phyloP scores from a whole-genome alignment of 148 eudicot species.

The Arctostaphylos glauca region DNA sequence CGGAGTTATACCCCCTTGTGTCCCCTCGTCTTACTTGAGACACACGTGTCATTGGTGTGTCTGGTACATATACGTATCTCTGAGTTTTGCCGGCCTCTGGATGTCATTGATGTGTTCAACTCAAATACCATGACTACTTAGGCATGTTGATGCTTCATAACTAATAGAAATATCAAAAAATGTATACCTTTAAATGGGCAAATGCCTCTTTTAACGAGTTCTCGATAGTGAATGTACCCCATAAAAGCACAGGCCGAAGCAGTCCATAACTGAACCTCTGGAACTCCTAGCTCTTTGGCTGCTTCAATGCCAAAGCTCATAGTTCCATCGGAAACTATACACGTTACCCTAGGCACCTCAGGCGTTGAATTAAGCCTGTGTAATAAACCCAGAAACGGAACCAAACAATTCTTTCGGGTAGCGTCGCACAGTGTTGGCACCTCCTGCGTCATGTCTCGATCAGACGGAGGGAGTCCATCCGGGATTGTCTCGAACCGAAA shows the following conservation, averaged over 20 bases:
- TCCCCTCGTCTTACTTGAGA: background rate
- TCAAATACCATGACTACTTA: background rate
- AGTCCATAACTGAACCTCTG: conserved; percentile 6
- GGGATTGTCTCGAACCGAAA: conserved; percentile 8
- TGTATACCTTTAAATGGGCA: background rate
- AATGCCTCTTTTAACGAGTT: background rate
- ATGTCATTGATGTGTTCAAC: too few relatives aligned
- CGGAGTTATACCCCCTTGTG: too few relatives aligned
- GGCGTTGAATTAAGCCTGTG: background rate
- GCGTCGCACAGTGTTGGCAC: background rate
- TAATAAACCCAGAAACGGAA: background rate
- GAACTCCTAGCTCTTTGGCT: background rate
- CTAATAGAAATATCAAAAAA: background rate
- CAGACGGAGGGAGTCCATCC: background rate
- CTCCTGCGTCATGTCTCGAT: background rate
- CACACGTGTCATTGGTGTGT: background rate
- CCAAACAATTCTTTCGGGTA: background rate
- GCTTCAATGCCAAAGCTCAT: conserved; percentile 4
- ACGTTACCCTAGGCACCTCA: background rate
- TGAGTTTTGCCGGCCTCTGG: too few relatives aligned
- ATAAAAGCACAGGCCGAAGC: conserved; percentile 3
- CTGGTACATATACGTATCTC: too few relatives aligned
- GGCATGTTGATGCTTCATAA: background rate
- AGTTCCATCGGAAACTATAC: background rate
- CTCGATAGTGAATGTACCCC: background rate